Conservation (phyloP, 768 basidiomycete genomes). For the Russula ochroleuca region DNA sequence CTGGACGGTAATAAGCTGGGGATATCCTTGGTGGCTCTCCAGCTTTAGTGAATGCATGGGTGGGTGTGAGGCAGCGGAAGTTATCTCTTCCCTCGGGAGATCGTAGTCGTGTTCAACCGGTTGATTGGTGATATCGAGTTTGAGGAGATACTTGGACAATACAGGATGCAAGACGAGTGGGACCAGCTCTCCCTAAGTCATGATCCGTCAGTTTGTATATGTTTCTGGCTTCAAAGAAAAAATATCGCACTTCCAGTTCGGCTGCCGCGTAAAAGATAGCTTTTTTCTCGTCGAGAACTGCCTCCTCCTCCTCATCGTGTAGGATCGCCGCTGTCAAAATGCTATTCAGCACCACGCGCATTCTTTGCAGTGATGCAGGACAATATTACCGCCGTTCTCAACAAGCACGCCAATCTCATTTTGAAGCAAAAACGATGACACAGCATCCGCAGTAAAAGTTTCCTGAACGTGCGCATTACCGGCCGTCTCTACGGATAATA, state of each 20-base stretch:
- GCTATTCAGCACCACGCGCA: not conserved
- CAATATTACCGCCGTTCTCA: slow-evolving; percentile 15
- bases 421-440: slow-evolving; percentile 12
- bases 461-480: slow-evolving; percentile 6
- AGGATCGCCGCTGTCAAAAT: slow-evolving; percentile 8
- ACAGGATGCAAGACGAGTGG: slow-evolving; percentile 18
- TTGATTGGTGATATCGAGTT: slow-evolving; percentile 13
- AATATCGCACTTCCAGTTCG: slow-evolving; percentile 7
- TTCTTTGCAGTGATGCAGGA: not conserved
- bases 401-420: slow-evolving; percentile 14
- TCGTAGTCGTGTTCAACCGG: slow-evolving; percentile 15
- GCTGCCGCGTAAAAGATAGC: slow-evolving; percentile 17
- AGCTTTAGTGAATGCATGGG: slow-evolving; percentile 12
- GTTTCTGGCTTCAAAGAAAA: not conserved
- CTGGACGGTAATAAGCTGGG: slow-evolving; percentile 2
- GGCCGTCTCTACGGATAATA: not conserved
- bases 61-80: slow-evolving; percentile 8
- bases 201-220: not conserved
- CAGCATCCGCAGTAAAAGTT: slow-evolving; percentile 13
- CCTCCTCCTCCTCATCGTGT: slow-evolving; percentile 9
- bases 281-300: slow-evolving; percentile 5
- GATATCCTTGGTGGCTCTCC: slow-evolving; percentile 20
- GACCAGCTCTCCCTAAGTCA: slow-evolving; percentile 14
- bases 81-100: slow-evolving; percentile 15
- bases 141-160: slow-evolving; percentile 16